phyloP scores from a whole-genome alignment of 2,329 filamentous ascomycete genomes.

The Penicillium polonicum region DNA sequence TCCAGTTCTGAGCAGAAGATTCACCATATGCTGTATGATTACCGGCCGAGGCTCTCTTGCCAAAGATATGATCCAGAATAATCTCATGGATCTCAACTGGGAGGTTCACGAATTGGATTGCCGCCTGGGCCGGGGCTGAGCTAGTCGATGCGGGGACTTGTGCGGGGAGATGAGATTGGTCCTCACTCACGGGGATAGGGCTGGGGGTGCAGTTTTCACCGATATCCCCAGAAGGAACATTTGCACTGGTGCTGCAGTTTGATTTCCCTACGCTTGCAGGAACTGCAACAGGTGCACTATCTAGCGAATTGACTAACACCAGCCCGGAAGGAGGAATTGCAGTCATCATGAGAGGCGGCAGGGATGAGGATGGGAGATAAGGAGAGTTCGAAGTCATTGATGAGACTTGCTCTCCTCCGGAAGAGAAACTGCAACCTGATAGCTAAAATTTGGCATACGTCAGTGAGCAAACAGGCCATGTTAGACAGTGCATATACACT shows the following conservation, averaged over 20 bases:
- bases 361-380: conserved; percentile 8
- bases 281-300: conserved; percentile 16
- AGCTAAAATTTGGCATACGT: neutral
- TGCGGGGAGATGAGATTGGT: neutral
- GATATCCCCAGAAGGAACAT: conserved; percentile 12
- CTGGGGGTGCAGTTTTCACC: neutral
- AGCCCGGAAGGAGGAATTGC: conserved; percentile 29
- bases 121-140: neutral
- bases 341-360: conserved; percentile 27
- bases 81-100: conserved; percentile 71
- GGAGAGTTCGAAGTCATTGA: neutral
- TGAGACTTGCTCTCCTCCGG: neutral
- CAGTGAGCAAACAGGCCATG: neutral
- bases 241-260: conserved; percentile 28
- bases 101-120: conserved; percentile 44
- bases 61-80: conserved; percentile 70
- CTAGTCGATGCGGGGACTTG: neutral
- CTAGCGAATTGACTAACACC: conserved; percentile 35
- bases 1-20: conserved; percentile 58
- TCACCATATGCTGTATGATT: conserved; percentile 52
- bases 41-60: conserved; percentile 61
- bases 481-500: neutral
- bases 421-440: neutral
- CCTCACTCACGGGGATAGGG: neutral
- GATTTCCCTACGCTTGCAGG: conserved; percentile 15